phyloP scores from a whole-genome alignment of 768 basidiomycete species.

The Suillus decipiens region DNA sequence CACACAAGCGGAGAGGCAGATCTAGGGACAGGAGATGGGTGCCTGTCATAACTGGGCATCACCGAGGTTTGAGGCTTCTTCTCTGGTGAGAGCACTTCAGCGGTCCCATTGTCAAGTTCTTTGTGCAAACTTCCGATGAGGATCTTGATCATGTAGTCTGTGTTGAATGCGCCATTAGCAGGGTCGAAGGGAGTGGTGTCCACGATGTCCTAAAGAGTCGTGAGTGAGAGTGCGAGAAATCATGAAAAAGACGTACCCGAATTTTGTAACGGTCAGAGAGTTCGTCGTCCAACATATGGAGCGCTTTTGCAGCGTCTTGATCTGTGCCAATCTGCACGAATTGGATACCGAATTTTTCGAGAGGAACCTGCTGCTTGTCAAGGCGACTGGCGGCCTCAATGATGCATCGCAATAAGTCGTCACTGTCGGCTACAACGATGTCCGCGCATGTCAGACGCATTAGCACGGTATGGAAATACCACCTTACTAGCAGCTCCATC shows the following conservation, averaged over 20 bases:
- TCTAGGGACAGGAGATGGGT: neutral
- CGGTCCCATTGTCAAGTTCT: slow-evolving; percentile 18
- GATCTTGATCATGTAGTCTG: slow-evolving; percentile 38
- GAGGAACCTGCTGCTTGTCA: slow-evolving; percentile 35
- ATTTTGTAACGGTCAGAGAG: slow-evolving; percentile 33
- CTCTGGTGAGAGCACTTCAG: slow-evolving; percentile 17
- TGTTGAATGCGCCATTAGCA: slow-evolving; percentile 30
- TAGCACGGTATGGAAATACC: slow-evolving; percentile 11
- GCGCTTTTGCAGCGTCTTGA: slow-evolving; percentile 37
- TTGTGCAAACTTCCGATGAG: slow-evolving; percentile 29
- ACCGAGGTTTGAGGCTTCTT: neutral
- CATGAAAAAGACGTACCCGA: slow-evolving; percentile 20
- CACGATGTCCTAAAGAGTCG: slow-evolving; percentile 41
- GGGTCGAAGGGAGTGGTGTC: slow-evolving; percentile 45
- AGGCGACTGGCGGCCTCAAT: slow-evolving; percentile 41
- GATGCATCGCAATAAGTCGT: slow-evolving; percentile 30
- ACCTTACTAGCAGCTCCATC: slow-evolving; percentile 41
- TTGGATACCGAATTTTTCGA: slow-evolving; percentile 45
- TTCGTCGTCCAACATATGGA: slow-evolving; percentile 43
- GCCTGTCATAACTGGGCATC: slow-evolving; percentile 1
- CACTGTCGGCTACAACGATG: slow-evolving; percentile 25
- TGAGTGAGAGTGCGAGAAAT: slow-evolving; percentile 6
- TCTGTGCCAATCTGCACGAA: slow-evolving; percentile 49
- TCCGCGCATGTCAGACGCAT: slow-evolving; percentile 8
- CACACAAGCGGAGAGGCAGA: neutral